Evolutionary conservation across 2,329 filamentous ascomycete species (phyloP).

Genomic region (Aspergillus novofumigatus): DNA sequence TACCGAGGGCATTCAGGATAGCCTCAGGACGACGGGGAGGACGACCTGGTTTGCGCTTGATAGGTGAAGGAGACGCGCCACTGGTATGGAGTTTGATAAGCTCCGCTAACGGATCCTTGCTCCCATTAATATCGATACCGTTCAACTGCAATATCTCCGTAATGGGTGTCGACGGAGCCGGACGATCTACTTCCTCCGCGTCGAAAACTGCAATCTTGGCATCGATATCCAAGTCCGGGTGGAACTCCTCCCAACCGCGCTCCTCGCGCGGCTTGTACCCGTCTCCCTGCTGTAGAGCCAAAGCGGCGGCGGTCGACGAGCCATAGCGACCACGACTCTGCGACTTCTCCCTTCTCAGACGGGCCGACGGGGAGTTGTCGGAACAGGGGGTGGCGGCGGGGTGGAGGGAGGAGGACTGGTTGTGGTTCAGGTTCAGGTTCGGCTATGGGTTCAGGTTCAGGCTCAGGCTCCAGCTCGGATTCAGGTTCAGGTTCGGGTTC

Average conservation of each 20-base stretch:
- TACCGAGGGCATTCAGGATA: slow-evolving; percentile 57
- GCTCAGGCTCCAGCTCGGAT: not conserved
- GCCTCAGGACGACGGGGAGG: slow-evolving; percentile 61
- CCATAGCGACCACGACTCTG: slow-evolving; percentile 65
- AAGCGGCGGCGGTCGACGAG: slow-evolving; percentile 78
- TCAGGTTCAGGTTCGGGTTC: not conserved
- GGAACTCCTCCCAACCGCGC: slow-evolving; percentile 95
- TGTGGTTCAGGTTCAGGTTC: slow-evolving; percentile 8
- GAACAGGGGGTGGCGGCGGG: slow-evolving; percentile 26
- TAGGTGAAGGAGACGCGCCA: slow-evolving; percentile 36
- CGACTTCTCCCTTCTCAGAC: slow-evolving; percentile 40
- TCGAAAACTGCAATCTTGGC: slow-evolving; percentile 71
- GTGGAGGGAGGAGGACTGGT: slow-evolving; percentile 22
- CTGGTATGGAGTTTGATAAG: slow-evolving; percentile 39
- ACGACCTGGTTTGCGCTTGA: slow-evolving; percentile 59
- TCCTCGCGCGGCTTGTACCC: slow-evolving; percentile 97
- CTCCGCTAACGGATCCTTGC: slow-evolving; percentile 38
- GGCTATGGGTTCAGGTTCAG: not conserved
- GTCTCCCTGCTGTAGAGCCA: slow-evolving; percentile 85
- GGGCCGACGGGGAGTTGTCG: slow-evolving; percentile 38
- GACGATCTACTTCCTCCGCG: slow-evolving; percentile 80
- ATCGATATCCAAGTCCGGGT: slow-evolving; percentile 90
- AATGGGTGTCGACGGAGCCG: slow-evolving; percentile 49
- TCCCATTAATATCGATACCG: slow-evolving; percentile 22
- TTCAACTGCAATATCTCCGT: slow-evolving; percentile 26